These are phyloP conservation scores for Sclerotinia trifoliorum DNA, from an alignment of 2,329 filamentous ascomycete species.

Conservation along the genomic window DNA sequence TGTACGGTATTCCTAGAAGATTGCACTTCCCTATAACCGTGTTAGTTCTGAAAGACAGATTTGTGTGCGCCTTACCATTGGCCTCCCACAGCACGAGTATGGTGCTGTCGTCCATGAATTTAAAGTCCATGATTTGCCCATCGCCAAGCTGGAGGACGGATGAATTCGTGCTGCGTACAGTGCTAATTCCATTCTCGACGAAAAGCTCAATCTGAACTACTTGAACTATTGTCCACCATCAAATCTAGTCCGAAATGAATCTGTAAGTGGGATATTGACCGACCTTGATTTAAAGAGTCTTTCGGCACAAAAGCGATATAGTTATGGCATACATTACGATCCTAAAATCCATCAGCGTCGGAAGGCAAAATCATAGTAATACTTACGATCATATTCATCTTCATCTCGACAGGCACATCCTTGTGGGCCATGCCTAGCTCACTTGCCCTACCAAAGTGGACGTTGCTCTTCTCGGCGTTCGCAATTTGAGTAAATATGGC, in stretches of 20 bases:
- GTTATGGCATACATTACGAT: constrained; percentile 24
- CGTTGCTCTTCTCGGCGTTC: constrained; percentile 65
- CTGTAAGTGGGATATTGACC: constrained; percentile 18
- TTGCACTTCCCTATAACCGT: constrained; percentile 19
- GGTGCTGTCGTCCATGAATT: constrained; percentile 34
- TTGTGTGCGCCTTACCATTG: constrained; percentile 28
- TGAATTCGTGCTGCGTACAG: constrained; percentile 27
- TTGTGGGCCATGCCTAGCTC: constrained; percentile 28
- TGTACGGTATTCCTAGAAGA: constrained; percentile 35
- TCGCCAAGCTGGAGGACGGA: constrained; percentile 34
- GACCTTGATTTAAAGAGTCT: constrained; percentile 29
- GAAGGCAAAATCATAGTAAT: not conserved
- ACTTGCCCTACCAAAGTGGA: constrained; percentile 59
- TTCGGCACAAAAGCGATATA: constrained; percentile 35
- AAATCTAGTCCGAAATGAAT: not conserved
- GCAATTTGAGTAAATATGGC: constrained; percentile 66
- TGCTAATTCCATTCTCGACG: constrained; percentile 39
- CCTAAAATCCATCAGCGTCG: constrained; percentile 25
- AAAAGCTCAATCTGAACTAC: constrained; percentile 33
- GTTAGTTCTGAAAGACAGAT: not conserved
- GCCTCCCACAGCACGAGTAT: constrained; percentile 37
- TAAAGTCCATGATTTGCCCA: constrained; percentile 38
- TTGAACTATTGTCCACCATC: constrained; percentile 30
- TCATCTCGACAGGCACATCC: constrained; percentile 34
- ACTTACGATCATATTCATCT: constrained; percentile 33